Evolutionary conservation across 805 yeast genomes (phyloP), one percentile per base, ranked within the genome.

Genomic region (Kodamaea lidongshanica): DNA sequence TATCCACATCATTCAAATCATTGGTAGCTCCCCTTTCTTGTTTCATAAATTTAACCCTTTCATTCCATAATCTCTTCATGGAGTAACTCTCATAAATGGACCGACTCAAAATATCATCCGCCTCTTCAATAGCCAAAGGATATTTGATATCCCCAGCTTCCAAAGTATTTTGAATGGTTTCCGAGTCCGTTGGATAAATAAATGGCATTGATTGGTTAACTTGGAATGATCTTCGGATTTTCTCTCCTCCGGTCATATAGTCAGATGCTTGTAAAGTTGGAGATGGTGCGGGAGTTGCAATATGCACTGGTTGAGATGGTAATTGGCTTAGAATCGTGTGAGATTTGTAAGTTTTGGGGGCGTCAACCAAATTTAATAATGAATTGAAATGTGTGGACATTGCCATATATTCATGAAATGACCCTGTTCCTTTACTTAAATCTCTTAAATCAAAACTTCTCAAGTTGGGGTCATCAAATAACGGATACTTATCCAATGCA

Each of bases 281-380:
- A 0, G 94, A 83, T 3, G 95, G 92, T 1, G 81, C 82, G 0
- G 95, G 95, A 0, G 95, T 85, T 0, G 95, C 88, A 7, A 86
- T 69, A 50, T 82, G 88, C 4, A 79, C 60, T 0, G 71, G 56
- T 23, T 74, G 77, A 0, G 70, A 58, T 1, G 79, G 79, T 13
- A 72, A 50, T 20, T 65, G 60, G 8, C 65, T 56, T 27, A 65
- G 60, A 4, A 64, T 43, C 5, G 66, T 54, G 33, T 67, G 72
- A 4, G 63, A 39, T 42, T 64, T 64, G 35, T 63, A 52, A 1
- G 83, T 72, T 32, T 76, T 61, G 3, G 82, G 79, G 18, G 67
- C 67, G 28, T 70, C 79, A 28, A 78, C 62, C 40, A 67, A 71
- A 38, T 76, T 81, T 0, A 82, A 66, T 11, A 78, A 50, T 1